Evolutionary conservation across 768 basidiomycete species (phyloP).

Genomic region (Boletus huronensis): DNA sequence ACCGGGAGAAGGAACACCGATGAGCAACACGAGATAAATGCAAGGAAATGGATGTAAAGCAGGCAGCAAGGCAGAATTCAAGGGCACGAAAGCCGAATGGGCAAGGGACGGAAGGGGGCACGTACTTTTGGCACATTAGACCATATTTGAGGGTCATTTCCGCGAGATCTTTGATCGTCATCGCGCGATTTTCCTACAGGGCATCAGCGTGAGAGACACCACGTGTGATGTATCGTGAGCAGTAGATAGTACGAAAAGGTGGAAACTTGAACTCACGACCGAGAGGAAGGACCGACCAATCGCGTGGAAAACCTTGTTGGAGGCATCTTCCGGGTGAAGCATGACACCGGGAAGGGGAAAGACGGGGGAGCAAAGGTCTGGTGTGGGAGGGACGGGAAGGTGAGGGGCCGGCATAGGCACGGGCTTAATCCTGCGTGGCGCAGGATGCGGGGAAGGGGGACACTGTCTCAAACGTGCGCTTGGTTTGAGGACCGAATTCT

Average conservation of each 20-base stretch:
- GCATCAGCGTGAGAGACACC: conserved; percentile 8
- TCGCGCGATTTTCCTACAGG: conserved; percentile 69
- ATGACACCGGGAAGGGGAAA: conserved; percentile 65
- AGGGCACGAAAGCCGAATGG: conserved; percentile 10
- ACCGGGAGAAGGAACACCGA: background rate
- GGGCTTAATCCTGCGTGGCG: conserved; percentile 33
- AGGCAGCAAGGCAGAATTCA: conserved; percentile 2
- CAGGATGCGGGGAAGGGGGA: conserved; percentile 36
- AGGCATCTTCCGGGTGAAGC: conserved; percentile 71
- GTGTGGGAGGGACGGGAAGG: conserved; percentile 14
- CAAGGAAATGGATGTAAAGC: conserved; percentile 4
- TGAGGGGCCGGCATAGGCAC: conserved; percentile 24
- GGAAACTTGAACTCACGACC: conserved; percentile 48
- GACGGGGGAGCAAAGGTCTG: conserved; percentile 28
- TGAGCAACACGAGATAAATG: conserved; percentile 15
- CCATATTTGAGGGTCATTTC: conserved; percentile 64
- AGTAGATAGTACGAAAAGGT: conserved; percentile 6
- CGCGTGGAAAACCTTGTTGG: conserved; percentile 68
- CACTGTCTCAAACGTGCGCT: conserved; percentile 47
- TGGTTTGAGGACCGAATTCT: conserved; percentile 50
- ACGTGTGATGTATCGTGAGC: conserved; percentile 19
- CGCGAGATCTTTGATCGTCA: conserved; percentile 84
- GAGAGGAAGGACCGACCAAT: conserved; percentile 71
- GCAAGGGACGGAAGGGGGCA: conserved; percentile 17
- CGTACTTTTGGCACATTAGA: conserved; percentile 73